These are phyloP conservation scores for Ophiostoma sp. DNA, from an alignment of 2,329 filamentous ascomycete species.

Conservation along the genomic window DNA sequence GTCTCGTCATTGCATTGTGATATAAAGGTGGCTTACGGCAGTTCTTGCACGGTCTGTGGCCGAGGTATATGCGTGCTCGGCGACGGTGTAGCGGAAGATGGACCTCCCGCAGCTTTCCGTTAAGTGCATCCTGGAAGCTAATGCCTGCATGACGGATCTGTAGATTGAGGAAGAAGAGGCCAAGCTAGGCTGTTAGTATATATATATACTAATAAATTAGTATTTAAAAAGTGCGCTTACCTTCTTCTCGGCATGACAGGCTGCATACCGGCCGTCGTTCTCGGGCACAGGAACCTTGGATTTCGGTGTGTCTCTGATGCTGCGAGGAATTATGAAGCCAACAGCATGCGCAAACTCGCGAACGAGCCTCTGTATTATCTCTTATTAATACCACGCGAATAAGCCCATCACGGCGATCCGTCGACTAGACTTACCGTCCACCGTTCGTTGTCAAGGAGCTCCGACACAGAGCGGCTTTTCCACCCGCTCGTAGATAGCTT, in stretches of 20 bases:
- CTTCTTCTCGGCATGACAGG: conserved; percentile 26
- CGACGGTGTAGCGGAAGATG: conserved; percentile 13
- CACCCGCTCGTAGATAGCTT: conserved; percentile 23
- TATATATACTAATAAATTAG: too few relatives aligned
- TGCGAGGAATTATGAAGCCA: conserved; percentile 8
- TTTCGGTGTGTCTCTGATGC: conserved; percentile 21
- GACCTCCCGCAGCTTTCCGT: conserved; percentile 5
- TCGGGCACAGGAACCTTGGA: conserved; percentile 2
- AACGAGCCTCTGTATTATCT: conserved; percentile 1
- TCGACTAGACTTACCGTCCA: conserved; percentile 18
- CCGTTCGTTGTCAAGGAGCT: conserved; percentile 6
- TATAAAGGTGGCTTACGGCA: conserved; percentile 19
- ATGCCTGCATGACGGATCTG: conserved; percentile 16
- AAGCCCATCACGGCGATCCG: too few relatives aligned
- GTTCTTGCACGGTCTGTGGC: conserved; percentile 25
- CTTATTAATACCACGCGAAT: too few relatives aligned
- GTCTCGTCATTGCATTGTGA: not conserved
- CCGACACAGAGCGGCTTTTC: not conserved
- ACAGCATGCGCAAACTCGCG: not conserved
- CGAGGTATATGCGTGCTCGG: conserved; percentile 20
- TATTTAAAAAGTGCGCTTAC: not conserved
- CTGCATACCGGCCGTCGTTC: conserved; percentile 21
- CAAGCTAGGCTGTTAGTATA: conserved; percentile 14
- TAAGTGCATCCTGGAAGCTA: conserved; percentile 14
- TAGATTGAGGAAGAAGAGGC: conserved; percentile 19